Percentiles rank a stretch among this genome's conserved stretches.
phyloP scores from a whole-genome alignment of 345 rosid genomes.

The Psidium friedrichsthalianum region DNA sequence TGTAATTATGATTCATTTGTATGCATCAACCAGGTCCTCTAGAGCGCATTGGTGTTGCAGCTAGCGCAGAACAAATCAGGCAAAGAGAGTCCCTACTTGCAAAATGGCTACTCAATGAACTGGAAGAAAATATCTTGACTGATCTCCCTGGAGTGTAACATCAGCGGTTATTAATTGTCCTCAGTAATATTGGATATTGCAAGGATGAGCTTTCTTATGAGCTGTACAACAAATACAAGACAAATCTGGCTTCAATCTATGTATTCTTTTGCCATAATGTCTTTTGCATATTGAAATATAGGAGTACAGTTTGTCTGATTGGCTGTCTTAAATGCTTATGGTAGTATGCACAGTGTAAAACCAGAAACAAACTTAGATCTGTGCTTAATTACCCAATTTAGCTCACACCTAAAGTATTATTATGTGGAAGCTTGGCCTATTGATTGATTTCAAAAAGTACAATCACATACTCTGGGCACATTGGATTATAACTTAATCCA shows the following conservation, averaged over 20 bases:
- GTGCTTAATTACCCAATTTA: neutral
- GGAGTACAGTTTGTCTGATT: neutral
- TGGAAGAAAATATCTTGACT: conserved; percentile 26
- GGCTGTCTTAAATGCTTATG: neutral
- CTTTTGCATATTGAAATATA: neutral
- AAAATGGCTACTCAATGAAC: conserved; percentile 56
- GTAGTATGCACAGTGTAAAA: neutral
- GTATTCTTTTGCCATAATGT: conserved; percentile 17
- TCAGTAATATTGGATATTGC: conserved; percentile 94
- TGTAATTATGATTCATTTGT: conserved; percentile 1
- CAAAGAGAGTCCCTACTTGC: conserved; percentile 35
- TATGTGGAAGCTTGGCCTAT: neutral
- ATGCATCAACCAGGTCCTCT: conserved; percentile 33
- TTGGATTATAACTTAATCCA: neutral
- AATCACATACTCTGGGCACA: neutral
- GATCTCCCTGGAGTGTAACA: conserved; percentile 59
- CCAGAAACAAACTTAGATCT: neutral
- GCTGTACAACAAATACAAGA: conserved; percentile 75
- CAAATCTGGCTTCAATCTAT: conserved; percentile 65
- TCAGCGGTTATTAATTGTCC: conserved; percentile 62
- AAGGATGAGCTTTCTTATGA: conserved; percentile 80
- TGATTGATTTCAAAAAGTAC: neutral
- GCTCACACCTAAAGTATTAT: neutral
- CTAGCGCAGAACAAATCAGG: conserved; percentile 37
- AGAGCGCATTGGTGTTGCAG: conserved; percentile 51